Conservation (phyloP, 257 asterid genomes). For the Capsicum rhomboideum region DNA sequence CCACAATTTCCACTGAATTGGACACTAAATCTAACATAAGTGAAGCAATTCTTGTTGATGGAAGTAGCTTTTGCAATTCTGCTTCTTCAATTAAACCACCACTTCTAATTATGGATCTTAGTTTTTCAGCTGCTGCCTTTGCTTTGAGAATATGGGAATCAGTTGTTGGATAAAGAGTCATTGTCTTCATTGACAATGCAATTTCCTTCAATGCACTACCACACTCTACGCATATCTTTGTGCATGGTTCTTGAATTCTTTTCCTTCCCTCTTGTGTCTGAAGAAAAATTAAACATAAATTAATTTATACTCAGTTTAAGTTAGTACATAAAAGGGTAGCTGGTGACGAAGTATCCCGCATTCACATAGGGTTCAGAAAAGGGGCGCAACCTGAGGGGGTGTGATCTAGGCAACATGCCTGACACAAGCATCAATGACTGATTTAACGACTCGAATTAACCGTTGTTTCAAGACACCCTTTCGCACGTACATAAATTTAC, state of each 20-base stretch:
- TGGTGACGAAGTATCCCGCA: not conserved
- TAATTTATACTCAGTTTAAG: no score
- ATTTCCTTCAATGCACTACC: conserved; percentile 56
- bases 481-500: no score
- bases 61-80: conserved; percentile 33
- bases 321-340: not conserved
- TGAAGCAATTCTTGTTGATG: conserved; percentile 46
- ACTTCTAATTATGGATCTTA: conserved; percentile 36
- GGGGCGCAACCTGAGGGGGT: not conserved
- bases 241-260: conserved; percentile 20
- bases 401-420: not conserved
- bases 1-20: conserved; percentile 34
- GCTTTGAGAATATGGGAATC: conserved; percentile 26
- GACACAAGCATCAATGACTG: not conserved
- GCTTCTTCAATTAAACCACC: conserved; percentile 16
- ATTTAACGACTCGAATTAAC: no score
- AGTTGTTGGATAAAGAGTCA: conserved; percentile 34
- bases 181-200: conserved; percentile 38
- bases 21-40: conserved; percentile 36
- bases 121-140: conserved; percentile 27
- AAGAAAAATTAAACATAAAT: not conserved
- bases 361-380: not conserved
- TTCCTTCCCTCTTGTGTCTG: conserved; percentile 41
- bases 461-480: no score
- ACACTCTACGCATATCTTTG: conserved; percentile 47